Conservation (phyloP, 2,329 filamentous ascomycete species). For the Sporothrix inflata region DNA sequence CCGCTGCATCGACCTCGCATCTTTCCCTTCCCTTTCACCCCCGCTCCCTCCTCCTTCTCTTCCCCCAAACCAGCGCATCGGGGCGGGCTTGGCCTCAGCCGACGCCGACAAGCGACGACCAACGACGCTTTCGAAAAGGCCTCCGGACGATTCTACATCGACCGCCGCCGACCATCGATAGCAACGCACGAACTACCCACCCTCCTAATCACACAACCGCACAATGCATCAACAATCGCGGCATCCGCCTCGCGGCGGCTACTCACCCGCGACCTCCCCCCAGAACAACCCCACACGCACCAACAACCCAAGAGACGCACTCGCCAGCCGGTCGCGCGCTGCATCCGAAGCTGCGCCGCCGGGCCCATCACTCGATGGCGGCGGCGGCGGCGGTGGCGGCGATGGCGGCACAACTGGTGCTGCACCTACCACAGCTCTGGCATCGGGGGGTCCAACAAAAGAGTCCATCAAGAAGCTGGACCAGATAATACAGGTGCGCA, state of each 20-base stretch:
- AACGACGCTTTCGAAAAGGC: not conserved
- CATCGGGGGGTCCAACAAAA: conserved; percentile 54
- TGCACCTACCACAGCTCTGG: conserved; percentile 50
- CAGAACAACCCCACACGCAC: conserved; percentile 72
- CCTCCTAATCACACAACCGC: not conserved
- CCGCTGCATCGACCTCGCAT: conserved; percentile 8
- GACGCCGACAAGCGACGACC: conserved; percentile 23
- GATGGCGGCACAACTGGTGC: conserved; percentile 49
- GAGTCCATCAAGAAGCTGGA: conserved; percentile 81
- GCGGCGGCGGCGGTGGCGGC: conserved; percentile 39
- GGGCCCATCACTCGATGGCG: conserved; percentile 28
- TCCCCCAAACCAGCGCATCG: conserved; percentile 22
- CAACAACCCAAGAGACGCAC: conserved; percentile 73
- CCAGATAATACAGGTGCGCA: conserved; percentile 84
- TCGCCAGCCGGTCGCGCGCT: conserved; percentile 48
- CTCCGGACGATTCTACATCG: not conserved
- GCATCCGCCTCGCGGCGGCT: conserved; percentile 65
- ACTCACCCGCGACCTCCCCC: conserved; percentile 72
- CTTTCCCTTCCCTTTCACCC: not conserved
- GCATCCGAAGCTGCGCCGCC: conserved; percentile 49
- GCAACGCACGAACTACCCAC: not conserved
- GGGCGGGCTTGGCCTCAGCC: conserved; percentile 26
- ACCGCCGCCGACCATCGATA: not conserved
- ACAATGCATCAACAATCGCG: conserved; percentile 90
- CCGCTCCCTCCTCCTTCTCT: not conserved